phyloP scores from a whole-genome alignment of 352 stramenopile species.

The Nothophytophthora sp. region DNA sequence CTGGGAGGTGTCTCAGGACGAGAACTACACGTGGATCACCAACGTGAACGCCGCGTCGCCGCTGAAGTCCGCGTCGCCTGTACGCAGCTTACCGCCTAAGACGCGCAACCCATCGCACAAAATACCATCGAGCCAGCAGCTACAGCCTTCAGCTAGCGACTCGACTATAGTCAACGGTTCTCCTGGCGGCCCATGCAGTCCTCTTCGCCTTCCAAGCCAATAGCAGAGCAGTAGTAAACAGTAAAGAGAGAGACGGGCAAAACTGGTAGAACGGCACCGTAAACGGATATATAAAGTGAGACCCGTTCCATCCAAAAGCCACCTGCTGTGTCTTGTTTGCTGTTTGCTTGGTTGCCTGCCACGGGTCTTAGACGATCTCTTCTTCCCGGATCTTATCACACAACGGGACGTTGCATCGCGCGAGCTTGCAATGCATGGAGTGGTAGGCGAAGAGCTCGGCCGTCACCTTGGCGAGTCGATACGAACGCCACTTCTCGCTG shows the following conservation, averaged over 20 bases:
- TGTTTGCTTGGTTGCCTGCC: neutral
- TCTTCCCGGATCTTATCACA: constrained; percentile 42
- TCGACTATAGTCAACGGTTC: neutral
- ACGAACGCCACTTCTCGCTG: constrained; percentile 52
- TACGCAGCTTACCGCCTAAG: too few species aligned
- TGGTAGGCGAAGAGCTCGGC: constrained; percentile 61
- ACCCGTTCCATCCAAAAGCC: constrained; percentile 8
- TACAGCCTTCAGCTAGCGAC: too few species aligned
- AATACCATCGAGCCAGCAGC: too few species aligned
- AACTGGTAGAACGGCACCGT: too few species aligned
- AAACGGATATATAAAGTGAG: constrained; percentile 1
- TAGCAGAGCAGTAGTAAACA: too few species aligned
- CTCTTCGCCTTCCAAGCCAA: constrained; percentile 5
- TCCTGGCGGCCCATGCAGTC: neutral
- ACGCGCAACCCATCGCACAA: constrained; percentile 3
- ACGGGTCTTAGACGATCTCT: constrained; percentile 42
- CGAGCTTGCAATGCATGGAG: constrained; percentile 40
- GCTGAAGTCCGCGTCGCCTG: constrained; percentile 6
- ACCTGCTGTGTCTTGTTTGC: constrained; percentile 12
- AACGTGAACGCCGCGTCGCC: constrained; percentile 20
- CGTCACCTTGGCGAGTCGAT: constrained; percentile 41
- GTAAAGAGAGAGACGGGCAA: neutral
- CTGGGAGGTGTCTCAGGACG: constrained; percentile 11
- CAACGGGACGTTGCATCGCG: constrained; percentile 41
- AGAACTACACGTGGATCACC: constrained; percentile 12